phyloP scores from a whole-genome alignment of 306 rosid genomes.

The Vachellia pachyceras region DNA sequence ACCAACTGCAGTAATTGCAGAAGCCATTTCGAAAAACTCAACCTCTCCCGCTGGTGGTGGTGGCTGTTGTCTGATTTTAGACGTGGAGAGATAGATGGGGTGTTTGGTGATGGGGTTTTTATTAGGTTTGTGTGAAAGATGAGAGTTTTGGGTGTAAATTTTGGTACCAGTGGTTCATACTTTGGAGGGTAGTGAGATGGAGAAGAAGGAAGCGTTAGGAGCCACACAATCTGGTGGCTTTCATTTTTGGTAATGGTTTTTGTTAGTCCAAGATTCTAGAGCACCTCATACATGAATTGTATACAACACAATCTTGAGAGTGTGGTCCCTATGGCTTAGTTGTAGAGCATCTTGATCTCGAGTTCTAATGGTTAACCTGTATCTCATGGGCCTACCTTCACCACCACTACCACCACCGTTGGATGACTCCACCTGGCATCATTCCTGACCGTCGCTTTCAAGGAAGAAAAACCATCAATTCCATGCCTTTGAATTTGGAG shows the following conservation, averaged over 20 bases:
- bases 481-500: neutral
- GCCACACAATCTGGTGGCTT: slow-evolving; percentile 68
- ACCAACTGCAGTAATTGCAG: slow-evolving; percentile 65
- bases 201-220: slow-evolving; percentile 36
- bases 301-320: slow-evolving; percentile 16
- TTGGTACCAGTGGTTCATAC: slow-evolving; percentile 66
- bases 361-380: slow-evolving; percentile 37
- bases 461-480: neutral
- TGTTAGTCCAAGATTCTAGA: slow-evolving; percentile 23
- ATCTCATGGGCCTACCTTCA: slow-evolving; percentile 39
- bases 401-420: neutral
- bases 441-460: neutral
- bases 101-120: slow-evolving; percentile 18
- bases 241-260: slow-evolving; percentile 40
- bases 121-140: slow-evolving; percentile 55
- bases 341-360: slow-evolving; percentile 44
- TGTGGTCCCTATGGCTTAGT: slow-evolving; percentile 22
- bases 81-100: slow-evolving; percentile 5
- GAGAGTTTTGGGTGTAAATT: slow-evolving; percentile 62
- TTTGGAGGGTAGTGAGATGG: slow-evolving; percentile 47
- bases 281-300: neutral
- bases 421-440: slow-evolving; percentile 11
- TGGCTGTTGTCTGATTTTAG: slow-evolving; percentile 11
- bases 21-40: slow-evolving; percentile 55
- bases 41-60: neutral